Conservation (phyloP, 257 asterid species). For the Echites panduratus region DNA sequence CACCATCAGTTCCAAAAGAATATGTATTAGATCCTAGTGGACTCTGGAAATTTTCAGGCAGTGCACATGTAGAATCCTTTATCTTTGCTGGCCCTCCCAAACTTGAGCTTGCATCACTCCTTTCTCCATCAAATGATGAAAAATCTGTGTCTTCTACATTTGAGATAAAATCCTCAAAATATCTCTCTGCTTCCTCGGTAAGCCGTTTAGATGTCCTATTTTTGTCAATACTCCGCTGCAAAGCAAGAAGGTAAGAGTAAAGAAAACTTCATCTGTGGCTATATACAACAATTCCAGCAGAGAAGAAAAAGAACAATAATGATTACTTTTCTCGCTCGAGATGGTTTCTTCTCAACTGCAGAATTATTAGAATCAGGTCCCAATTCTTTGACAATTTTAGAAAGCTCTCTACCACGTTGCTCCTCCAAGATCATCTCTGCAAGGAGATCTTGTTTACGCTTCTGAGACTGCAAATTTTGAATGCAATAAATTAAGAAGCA, state of each 20-base stretch:
- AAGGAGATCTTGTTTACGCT: slow-evolving; percentile 51
- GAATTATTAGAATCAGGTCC: slow-evolving; percentile 44
- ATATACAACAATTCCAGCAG: background rate
- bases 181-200: slow-evolving; percentile 77
- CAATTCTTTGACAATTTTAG: slow-evolving; percentile 36
- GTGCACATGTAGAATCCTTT: slow-evolving; percentile 31
- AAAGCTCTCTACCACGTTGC: slow-evolving; percentile 51
- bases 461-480: slow-evolving; percentile 42
- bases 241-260: slow-evolving; percentile 16
- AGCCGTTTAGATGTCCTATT: slow-evolving; percentile 42
- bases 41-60: slow-evolving; percentile 36
- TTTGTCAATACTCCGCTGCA: slow-evolving; percentile 72
- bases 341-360: slow-evolving; percentile 36
- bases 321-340: slow-evolving; percentile 55
- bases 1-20: slow-evolving; percentile 66
- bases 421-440: slow-evolving; percentile 60
- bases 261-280: background rate
- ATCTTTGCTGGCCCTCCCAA: slow-evolving; percentile 46
- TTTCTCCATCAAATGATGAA: slow-evolving; percentile 93
- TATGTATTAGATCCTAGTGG: slow-evolving; percentile 35
- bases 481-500: slow-evolving; percentile 7
- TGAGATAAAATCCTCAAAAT: slow-evolving; percentile 69
- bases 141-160: slow-evolving; percentile 84
- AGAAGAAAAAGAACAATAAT: background rate
- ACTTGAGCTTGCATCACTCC: slow-evolving; percentile 77